Percentiles rank a stretch among this genome's conserved stretches.
Evolutionary conservation across 495 filamentous ascomycete genomes (phyloP).

Genomic region (Emericellopsis terricola): DNA sequence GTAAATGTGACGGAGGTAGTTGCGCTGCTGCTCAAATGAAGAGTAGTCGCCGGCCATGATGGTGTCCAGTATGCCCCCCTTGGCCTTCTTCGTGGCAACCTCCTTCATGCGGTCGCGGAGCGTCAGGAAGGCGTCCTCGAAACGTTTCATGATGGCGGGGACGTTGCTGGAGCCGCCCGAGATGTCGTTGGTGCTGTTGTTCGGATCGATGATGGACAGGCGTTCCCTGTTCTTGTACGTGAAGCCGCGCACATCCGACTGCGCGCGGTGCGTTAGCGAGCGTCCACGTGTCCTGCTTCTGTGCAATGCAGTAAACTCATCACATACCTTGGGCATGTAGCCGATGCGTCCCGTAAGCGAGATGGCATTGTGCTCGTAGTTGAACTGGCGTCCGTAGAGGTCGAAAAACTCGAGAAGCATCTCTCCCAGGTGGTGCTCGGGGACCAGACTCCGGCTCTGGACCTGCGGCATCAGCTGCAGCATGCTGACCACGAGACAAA

Average conservation of each 20-base stretch:
- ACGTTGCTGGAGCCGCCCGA: constrained; percentile 60
- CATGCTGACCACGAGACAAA: constrained; percentile 78
- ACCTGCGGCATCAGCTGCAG: constrained; percentile 59
- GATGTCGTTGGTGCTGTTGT: constrained; percentile 68
- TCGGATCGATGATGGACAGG: constrained; percentile 76
- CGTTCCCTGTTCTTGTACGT: constrained; percentile 30
- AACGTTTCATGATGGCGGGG: constrained; percentile 37
- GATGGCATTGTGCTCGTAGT: constrained; percentile 48
- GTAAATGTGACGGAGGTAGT: constrained; percentile 16
- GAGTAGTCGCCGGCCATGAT: constrained; percentile 58
- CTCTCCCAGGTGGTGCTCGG: constrained; percentile 51
- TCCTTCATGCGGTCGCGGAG: constrained; percentile 40
- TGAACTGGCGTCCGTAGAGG: constrained; percentile 68
- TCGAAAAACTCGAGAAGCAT: constrained; percentile 73
- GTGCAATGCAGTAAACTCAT: neutral
- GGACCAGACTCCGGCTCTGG: constrained; percentile 33
- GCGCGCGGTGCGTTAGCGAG: constrained; percentile 7
- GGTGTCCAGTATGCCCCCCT: constrained; percentile 40
- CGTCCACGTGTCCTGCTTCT: neutral
- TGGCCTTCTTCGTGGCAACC: constrained; percentile 8
- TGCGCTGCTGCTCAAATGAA: constrained; percentile 45
- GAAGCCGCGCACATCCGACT: constrained; percentile 16
- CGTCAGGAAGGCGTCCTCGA: constrained; percentile 38
- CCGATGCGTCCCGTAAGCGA: constrained; percentile 45
- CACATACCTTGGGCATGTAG: constrained; percentile 54